Evolutionary conservation across 257 asterid genomes (phyloP), one percentile per base, ranked within the genome.

Genomic region (Eustoma russellianum): DNA sequence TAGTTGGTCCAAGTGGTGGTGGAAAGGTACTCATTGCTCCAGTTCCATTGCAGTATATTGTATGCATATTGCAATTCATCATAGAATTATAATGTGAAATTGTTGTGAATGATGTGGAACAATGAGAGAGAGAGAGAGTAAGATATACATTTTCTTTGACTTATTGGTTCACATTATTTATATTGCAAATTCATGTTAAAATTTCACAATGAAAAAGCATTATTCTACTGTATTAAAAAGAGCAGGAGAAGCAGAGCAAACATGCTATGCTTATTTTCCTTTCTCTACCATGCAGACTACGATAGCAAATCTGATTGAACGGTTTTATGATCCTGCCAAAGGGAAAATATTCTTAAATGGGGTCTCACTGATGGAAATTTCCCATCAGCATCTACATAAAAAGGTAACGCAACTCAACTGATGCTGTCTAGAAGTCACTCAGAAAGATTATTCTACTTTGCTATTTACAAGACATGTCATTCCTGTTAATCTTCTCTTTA

Each of bases 1-100:
- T 88, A 41, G 96, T 84, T 41, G 94, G 96, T 66, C 95, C 96
- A 55, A 88, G 96, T 68, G 96, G 96, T 47, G 94, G 94, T 55
- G 96, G 94, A 65, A 88, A 88, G 93, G 95, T 84, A 79, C 17
- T 24, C 9, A n/a, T 15, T 53, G 33, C 33, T 4, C 24, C n/a
- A 33, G 46, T 53, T 35, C 2, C 16, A 15, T 11, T 9, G 7
- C n/a, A 16, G 9, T 28, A 1, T 5, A 4, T 2, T 8, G 12
- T 30, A 53, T 34, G 59, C 33, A 17, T 11, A 17, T 38, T 15
- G 35, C 13, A 15, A 40, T 33, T 24, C n/a, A n/a, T n/a, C n/a
- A n/a, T n/a, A n/a, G n/a, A n/a, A n/a, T n/a, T n/a, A n/a, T n/a
- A n/a, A n/a, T n/a, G n/a, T 24, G 30, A 24, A 2, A 24, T 24